These are phyloP conservation scores for Russula dissimulans DNA, from an alignment of 768 basidiomycete genomes.

Conservation along the genomic window DNA sequence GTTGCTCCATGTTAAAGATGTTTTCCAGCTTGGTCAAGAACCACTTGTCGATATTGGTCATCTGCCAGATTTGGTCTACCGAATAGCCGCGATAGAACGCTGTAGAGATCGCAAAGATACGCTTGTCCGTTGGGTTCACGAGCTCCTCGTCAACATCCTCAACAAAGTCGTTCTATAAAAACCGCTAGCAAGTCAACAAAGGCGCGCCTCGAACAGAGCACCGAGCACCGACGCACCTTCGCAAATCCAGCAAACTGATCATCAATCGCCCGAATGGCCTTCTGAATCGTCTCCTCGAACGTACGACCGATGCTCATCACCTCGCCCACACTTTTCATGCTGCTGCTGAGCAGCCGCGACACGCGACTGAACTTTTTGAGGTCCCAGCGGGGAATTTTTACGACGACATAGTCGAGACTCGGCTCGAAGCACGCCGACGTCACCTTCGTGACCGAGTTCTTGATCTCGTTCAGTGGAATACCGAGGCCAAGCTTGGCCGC, in stretches of 20 bases:
- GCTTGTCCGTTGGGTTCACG: slow-evolving; percentile 90
- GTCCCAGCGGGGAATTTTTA: slow-evolving; percentile 99
- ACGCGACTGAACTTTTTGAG: slow-evolving; percentile 96
- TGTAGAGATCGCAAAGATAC: slow-evolving; percentile 91
- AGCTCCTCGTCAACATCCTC: slow-evolving; percentile 92
- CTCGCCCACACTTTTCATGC: slow-evolving; percentile 99
- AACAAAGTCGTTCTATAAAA: slow-evolving; percentile 66
- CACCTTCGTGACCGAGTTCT: slow-evolving; percentile 93
- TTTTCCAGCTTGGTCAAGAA: slow-evolving; percentile 85
- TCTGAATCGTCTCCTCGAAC: slow-evolving; percentile 98
- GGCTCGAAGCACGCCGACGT: slow-evolving; percentile 98
- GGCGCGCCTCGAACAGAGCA: not conserved
- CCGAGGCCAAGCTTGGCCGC: slow-evolving; percentile 97
- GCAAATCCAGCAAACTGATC: slow-evolving; percentile 92
- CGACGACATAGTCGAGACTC: slow-evolving; percentile 91
- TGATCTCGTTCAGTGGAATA: slow-evolving; percentile 95
- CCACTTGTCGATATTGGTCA: slow-evolving; percentile 99
- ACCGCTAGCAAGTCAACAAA: not conserved
- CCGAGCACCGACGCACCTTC: slow-evolving; percentile 40
- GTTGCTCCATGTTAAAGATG: slow-evolving; percentile 74
- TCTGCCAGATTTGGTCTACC: slow-evolving; percentile 93
- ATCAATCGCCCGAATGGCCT: slow-evolving; percentile 94
- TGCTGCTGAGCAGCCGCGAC: slow-evolving; percentile 80
- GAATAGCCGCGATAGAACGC: slow-evolving; percentile 90
- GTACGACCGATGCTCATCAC: slow-evolving; percentile 99